Evolutionary conservation across 169 alveolate species (phyloP).

Genomic region (Prorocentrum cordatum): DNA sequence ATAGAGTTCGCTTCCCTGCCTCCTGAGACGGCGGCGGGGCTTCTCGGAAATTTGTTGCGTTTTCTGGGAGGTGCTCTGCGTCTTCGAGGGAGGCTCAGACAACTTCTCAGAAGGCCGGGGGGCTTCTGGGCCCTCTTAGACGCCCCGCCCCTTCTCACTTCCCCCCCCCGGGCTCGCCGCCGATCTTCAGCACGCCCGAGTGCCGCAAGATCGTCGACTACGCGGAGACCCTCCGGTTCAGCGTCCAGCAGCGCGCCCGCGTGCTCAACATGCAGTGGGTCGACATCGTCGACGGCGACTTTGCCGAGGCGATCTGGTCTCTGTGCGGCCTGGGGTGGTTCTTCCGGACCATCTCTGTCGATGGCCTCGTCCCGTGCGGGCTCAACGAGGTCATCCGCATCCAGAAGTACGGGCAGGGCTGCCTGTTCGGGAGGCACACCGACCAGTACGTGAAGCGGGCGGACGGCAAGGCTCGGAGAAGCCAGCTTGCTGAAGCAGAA

Average conservation of each 20-base stretch:
- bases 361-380: conserved; percentile 50
- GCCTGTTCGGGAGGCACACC: neutral
- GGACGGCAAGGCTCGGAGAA: conserved; percentile 12
- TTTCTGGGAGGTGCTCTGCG: too few species aligned
- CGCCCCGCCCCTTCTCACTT: too few species aligned
- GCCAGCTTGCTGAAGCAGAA: too few species aligned
- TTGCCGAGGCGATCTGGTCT: conserved; percentile 33
- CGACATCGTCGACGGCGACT: conserved; percentile 9
- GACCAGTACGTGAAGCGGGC: neutral
- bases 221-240: conserved; percentile 11
- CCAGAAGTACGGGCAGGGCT: conserved; percentile 44
- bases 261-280: conserved; percentile 6
- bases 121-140: too few species aligned
- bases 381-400: conserved; percentile 47
- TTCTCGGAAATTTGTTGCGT: too few species aligned
- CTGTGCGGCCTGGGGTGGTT: conserved; percentile 17
- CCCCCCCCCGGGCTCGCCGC: too few species aligned
- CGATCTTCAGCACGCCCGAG: neutral
- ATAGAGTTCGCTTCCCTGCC: too few species aligned
- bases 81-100: too few species aligned
- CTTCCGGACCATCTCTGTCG: conserved; percentile 9
- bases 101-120: too few species aligned
- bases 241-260: neutral
- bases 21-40: too few species aligned
- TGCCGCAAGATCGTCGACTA: conserved; percentile 10